phyloP scores from a whole-genome alignment of 2,329 filamentous ascomycete species.

The Cladophialophora bantiana region DNA sequence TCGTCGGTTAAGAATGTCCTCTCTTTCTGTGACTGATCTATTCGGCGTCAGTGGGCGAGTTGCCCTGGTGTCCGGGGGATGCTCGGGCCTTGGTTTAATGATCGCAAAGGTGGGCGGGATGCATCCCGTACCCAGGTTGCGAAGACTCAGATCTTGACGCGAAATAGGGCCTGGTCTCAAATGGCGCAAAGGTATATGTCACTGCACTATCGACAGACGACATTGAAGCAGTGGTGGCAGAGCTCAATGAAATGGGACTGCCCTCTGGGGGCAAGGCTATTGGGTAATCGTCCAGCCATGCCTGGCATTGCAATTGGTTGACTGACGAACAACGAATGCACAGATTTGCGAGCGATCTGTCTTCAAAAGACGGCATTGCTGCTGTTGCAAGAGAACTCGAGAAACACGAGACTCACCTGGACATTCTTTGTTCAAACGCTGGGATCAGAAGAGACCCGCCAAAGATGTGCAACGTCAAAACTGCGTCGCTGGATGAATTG shows the following conservation, averaged over 20 bases:
- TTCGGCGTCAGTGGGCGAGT: constrained; percentile 52
- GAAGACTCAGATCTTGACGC: neutral
- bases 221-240: constrained; percentile 48
- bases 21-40: constrained; percentile 37
- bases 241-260: constrained; percentile 51
- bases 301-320: neutral
- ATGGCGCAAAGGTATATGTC: constrained; percentile 58
- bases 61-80: constrained; percentile 55
- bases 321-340: constrained; percentile 10
- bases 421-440: constrained; percentile 59
- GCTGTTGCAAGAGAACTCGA: constrained; percentile 45
- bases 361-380: constrained; percentile 52
- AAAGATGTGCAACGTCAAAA: constrained; percentile 53
- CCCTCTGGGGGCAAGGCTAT: constrained; percentile 48
- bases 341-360: constrained; percentile 47
- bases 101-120: constrained; percentile 49
- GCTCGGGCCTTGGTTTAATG: constrained; percentile 58
- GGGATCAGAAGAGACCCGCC: constrained; percentile 57
- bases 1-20: constrained; percentile 10
- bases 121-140: neutral
- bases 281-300: constrained; percentile 44
- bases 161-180: constrained; percentile 50
- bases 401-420: constrained; percentile 51
- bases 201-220: constrained; percentile 52
- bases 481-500: constrained; percentile 52